Evolutionary conservation across 768 basidiomycete genomes (phyloP).

Genomic region (Leccinellum albellum): DNA sequence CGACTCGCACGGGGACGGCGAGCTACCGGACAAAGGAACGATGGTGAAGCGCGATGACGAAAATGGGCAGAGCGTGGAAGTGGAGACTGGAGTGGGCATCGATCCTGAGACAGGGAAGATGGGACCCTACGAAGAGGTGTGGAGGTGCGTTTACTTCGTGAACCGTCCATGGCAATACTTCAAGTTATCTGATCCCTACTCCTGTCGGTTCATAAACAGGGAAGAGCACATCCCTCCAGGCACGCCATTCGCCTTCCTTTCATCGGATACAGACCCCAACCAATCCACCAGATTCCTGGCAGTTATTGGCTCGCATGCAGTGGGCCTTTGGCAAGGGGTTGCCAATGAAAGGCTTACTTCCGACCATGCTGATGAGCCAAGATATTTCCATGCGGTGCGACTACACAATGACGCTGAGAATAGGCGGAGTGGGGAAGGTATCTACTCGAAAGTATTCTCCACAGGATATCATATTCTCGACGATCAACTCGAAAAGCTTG

Average conservation of each 20-base stretch:
- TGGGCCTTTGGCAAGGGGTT: slow-evolving; percentile 8
- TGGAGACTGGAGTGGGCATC: slow-evolving; percentile 14
- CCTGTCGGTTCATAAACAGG: neutral
- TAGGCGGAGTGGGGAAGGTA: neutral
- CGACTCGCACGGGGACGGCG: slow-evolving; percentile 13
- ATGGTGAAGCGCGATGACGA: slow-evolving; percentile 2
- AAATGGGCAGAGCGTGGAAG: slow-evolving; percentile 7
- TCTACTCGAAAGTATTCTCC: slow-evolving; percentile 8
- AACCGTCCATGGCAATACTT: neutral
- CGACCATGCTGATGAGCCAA: neutral
- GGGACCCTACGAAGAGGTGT: slow-evolving; percentile 18
- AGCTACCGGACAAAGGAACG: slow-evolving; percentile 13
- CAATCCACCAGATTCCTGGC: slow-evolving; percentile 19
- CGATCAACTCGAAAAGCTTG: slow-evolving; percentile 1
- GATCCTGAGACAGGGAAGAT: slow-evolving; percentile 14
- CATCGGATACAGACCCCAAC: slow-evolving; percentile 2
- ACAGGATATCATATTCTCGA: slow-evolving; percentile 10
- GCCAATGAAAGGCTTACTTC: neutral
- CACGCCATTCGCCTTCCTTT: slow-evolving; percentile 17
- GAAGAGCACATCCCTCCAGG: slow-evolving; percentile 5
- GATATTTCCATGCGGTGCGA: slow-evolving; percentile 6
- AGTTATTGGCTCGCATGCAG: slow-evolving; percentile 15
- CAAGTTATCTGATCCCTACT: neutral
- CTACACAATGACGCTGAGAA: neutral
- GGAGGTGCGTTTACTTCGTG: slow-evolving; percentile 10